Evolutionary conservation across 176 grass and related monocot species (phyloP).

Genomic region (Aegilops bicornis): DNA sequence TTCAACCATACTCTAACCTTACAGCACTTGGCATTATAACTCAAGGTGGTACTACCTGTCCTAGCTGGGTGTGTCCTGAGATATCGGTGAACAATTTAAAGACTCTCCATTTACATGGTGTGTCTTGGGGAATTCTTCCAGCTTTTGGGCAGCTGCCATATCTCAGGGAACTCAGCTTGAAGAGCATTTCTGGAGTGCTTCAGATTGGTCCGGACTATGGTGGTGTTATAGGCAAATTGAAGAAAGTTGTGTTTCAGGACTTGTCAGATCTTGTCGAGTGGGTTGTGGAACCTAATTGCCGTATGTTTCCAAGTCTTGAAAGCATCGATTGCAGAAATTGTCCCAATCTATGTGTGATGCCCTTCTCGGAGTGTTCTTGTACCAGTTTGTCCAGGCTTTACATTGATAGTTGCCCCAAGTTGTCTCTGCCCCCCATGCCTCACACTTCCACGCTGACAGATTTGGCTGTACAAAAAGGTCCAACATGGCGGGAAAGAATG

Average conservation of each 20-base stretch:
- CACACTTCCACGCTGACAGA: background rate
- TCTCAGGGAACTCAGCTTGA: background rate
- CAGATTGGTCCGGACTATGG: background rate
- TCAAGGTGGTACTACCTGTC: background rate
- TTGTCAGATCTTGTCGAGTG: constrained; percentile 18
- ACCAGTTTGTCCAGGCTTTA: background rate
- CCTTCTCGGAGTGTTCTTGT: background rate
- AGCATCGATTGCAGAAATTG: background rate
- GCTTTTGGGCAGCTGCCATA: background rate
- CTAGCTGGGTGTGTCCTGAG: background rate
- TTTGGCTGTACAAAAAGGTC: background rate
- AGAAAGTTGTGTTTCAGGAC: background rate
- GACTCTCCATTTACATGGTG: background rate
- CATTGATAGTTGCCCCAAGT: accelerated
- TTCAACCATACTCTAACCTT: background rate
- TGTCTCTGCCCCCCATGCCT: background rate
- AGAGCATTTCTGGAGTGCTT: background rate
- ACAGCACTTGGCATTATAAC: background rate
- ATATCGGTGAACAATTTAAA: background rate
- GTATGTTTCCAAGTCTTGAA: background rate
- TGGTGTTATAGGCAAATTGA: background rate
- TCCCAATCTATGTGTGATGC: background rate
- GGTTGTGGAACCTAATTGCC: background rate
- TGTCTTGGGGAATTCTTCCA: background rate
- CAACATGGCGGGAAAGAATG: no score